A percentile compares a stretch with the other conserved stretches of the same genome.
Conservation (phyloP, 2,329 filamentous ascomycete genomes). For the Botrytis cinerea region DNA sequence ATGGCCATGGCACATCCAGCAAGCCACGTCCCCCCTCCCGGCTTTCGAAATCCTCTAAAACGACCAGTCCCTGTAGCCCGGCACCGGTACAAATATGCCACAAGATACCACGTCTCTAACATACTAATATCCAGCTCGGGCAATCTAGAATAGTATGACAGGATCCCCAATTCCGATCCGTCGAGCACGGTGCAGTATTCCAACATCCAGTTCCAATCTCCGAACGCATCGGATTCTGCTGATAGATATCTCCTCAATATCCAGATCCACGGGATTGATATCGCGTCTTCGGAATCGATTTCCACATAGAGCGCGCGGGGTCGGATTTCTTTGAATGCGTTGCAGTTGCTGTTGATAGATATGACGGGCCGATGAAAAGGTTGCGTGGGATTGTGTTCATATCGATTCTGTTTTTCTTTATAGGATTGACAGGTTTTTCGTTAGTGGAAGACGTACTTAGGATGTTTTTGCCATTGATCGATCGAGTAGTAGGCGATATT, state of each 20-base stretch:
- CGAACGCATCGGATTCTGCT: not conserved
- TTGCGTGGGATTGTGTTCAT: not conserved
- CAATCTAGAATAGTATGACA: not conserved
- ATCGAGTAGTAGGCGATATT: not conserved
- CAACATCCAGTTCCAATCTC: not conserved
- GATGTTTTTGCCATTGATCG: not conserved
- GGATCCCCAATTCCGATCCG: not conserved
- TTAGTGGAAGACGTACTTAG: not conserved
- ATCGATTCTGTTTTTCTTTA: not conserved
- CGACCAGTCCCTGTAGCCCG: not conserved
- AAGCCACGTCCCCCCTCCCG: no score
- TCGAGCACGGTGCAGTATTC: not conserved
- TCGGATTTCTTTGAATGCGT: not conserved
- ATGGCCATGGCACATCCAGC: not conserved
- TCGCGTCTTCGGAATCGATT: not conserved
- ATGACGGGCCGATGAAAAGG: not conserved
- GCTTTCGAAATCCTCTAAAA: not conserved
- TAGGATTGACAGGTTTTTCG: not conserved
- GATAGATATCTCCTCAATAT: not conserved
- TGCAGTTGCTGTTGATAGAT: not conserved
- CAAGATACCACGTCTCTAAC: not conserved
- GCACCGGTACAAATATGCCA: not conserved
- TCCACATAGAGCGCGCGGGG: not conserved
- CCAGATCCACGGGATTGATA: not conserved
- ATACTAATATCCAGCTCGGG: not conserved